Percentiles rank a stretch among this genome's conserved stretches.
Evolutionary conservation across 352 stramenopile genomes (phyloP).

Genomic region (Phytophthora fragariaefolia): DNA sequence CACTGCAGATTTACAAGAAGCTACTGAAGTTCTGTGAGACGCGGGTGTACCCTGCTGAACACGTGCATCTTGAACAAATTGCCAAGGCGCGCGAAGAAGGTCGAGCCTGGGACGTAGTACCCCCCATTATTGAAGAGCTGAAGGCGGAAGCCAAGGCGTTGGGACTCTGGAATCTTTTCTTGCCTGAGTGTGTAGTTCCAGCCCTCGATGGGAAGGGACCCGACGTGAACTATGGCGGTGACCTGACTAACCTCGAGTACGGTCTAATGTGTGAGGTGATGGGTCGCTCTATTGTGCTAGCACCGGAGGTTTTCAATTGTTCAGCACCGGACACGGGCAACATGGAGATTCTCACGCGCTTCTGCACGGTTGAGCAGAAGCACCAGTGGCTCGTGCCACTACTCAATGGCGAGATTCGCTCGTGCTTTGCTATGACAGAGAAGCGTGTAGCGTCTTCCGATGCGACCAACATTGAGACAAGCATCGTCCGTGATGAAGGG

Average conservation of each 20-base stretch:
- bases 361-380: constrained; percentile 93
- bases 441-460: constrained; percentile 95
- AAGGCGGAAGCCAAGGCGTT: constrained; percentile 91
- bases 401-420: constrained; percentile 93
- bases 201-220: constrained; percentile 51
- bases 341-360: constrained; percentile 98
- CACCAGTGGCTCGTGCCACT: constrained; percentile 94
- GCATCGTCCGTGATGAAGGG: constrained; percentile 71
- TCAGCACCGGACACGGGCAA: constrained; percentile 97
- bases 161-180: constrained; percentile 97
- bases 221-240: constrained; percentile 64
- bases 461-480: constrained; percentile 95
- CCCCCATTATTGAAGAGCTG: constrained; percentile 89
- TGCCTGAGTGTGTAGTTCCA: constrained; percentile 71
- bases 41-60: constrained; percentile 92
- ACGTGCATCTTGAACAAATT: constrained; percentile 83
- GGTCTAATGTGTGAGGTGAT: constrained; percentile 96
- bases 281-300: constrained; percentile 90
- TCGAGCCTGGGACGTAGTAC: constrained; percentile 83
- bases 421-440: constrained; percentile 98
- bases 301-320: constrained; percentile 97
- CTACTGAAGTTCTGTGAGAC: constrained; percentile 89
- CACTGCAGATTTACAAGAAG: constrained; percentile 82
- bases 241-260: constrained; percentile 94
- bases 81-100: constrained; percentile 55